Conservation (phyloP, 345 rosid genomes). For the Eutrema japonicum region DNA sequence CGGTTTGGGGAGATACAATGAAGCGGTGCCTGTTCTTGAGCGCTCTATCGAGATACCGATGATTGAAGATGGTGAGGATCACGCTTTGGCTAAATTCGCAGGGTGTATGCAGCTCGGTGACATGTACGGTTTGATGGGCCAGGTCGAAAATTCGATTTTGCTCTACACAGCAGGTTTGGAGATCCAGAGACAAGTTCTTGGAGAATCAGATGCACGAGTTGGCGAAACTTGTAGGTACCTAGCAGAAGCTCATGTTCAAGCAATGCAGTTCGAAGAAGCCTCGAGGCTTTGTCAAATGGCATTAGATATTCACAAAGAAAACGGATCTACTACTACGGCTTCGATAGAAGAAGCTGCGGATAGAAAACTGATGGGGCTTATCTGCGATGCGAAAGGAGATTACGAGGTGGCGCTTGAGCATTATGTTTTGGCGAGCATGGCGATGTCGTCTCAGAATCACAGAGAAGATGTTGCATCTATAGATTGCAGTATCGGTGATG, state of each 20-base stretch:
- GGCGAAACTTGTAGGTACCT: slow-evolving; percentile 84
- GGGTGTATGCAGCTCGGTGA: slow-evolving; percentile 99
- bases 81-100: slow-evolving; percentile 88
- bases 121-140: slow-evolving; percentile 79
- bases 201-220: slow-evolving; percentile 73
- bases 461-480: slow-evolving; percentile 74
- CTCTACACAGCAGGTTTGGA: slow-evolving; percentile 87
- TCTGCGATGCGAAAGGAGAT: slow-evolving; percentile 77
- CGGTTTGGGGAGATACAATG: slow-evolving; percentile 62
- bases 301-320: slow-evolving; percentile 71
- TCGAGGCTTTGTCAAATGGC: slow-evolving; percentile 81
- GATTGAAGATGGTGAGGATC: slow-evolving; percentile 75
- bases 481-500: slow-evolving; percentile 92
- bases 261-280: slow-evolving; percentile 83
- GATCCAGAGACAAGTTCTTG: slow-evolving; percentile 87
- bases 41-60: slow-evolving; percentile 75
- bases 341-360: slow-evolving; percentile 88
- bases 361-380: slow-evolving; percentile 84
- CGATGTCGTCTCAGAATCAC: slow-evolving; percentile 68
- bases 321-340: slow-evolving; percentile 52
- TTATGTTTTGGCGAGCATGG: slow-evolving; percentile 84
- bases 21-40: slow-evolving; percentile 86
- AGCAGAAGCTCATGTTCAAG: slow-evolving; percentile 91
- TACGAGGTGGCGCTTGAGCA: slow-evolving; percentile 89
- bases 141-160: slow-evolving; percentile 76